Conservation (phyloP, 2,329 filamentous ascomycete species). For the Diaporthe citriasiana region DNA sequence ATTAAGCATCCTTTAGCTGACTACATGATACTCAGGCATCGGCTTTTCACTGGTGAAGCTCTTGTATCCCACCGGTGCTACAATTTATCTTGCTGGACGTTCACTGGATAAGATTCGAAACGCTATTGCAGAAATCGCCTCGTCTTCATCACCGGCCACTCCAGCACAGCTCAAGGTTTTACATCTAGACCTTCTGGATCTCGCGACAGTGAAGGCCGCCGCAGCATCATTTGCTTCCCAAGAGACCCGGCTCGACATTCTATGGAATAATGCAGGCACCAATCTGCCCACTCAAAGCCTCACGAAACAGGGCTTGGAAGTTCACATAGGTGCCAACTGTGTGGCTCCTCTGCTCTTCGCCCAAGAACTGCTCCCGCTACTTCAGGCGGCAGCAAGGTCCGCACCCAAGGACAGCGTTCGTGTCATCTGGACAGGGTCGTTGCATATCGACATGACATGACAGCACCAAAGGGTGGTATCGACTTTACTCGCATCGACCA, state of each 20-base stretch:
- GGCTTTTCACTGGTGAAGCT: slow-evolving; percentile 22
- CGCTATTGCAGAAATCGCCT: slow-evolving; percentile 18
- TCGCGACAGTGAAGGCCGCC: slow-evolving; percentile 14
- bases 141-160: slow-evolving; percentile 13
- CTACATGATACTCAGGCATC: slow-evolving; percentile 20
- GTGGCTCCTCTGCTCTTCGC: slow-evolving; percentile 23
- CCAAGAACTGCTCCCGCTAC: slow-evolving; percentile 12
- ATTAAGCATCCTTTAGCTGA: slow-evolving; percentile 19
- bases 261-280: slow-evolving; percentile 24
- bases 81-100: slow-evolving; percentile 22
- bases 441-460: slow-evolving; percentile 28
- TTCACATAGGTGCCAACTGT: slow-evolving; percentile 19
- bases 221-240: slow-evolving; percentile 19
- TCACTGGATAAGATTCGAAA: slow-evolving; percentile 18
- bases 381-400: slow-evolving; percentile 22
- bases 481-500: slow-evolving; percentile 16
- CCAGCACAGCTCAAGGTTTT: slow-evolving; percentile 23
- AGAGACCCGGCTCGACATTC: slow-evolving; percentile 22
- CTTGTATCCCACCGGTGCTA: slow-evolving; percentile 21
- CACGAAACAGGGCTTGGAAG: slow-evolving; percentile 24
- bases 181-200: slow-evolving; percentile 16
- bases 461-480: slow-evolving; percentile 19
- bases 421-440: slow-evolving; percentile 15
- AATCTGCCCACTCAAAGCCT: slow-evolving; percentile 13
- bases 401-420: slow-evolving; percentile 18